These are phyloP conservation scores for Fusarium avenaceum DNA, from an alignment of 2,329 filamentous ascomycete genomes.

Conservation along the genomic window DNA sequence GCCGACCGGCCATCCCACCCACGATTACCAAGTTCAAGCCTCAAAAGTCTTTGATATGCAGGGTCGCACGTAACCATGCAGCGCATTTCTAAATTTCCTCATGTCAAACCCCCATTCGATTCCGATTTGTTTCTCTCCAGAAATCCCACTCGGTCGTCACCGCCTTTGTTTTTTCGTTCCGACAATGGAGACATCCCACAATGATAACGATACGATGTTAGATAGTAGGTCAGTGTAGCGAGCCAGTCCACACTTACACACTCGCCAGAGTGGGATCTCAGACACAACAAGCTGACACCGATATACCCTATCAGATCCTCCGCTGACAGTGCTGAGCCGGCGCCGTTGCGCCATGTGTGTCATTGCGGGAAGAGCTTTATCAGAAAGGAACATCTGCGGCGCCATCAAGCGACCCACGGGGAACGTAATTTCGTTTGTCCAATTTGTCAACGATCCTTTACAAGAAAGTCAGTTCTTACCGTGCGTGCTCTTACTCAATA, in stretches of 20 bases:
- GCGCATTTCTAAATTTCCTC: conserved; percentile 2
- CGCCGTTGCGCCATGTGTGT: conserved; percentile 51
- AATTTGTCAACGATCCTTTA: conserved; percentile 57
- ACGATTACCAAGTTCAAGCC: conserved; percentile 45
- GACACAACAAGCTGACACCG: conserved; percentile 13
- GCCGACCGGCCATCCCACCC: conserved; percentile 37
- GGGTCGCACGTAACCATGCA: conserved; percentile 17
- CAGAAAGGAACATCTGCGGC: conserved; percentile 57
- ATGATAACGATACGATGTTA: conserved; percentile 11
- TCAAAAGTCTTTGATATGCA: conserved; percentile 19
- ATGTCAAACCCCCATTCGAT: conserved; percentile 1
- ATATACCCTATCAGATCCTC: conserved; percentile 26
- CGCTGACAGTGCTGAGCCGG: conserved; percentile 25
- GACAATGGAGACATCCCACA: conserved; percentile 44
- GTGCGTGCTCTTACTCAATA: not conserved
- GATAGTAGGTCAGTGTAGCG: conserved; percentile 10
- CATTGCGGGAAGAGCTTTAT: conserved; percentile 59
- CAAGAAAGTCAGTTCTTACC: conserved; percentile 52
- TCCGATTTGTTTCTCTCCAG: not conserved
- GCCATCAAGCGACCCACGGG: conserved; percentile 57
- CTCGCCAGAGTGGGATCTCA: conserved; percentile 28
- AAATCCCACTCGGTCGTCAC: conserved; percentile 38
- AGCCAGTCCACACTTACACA: not conserved
- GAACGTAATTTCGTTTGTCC: conserved; percentile 53
- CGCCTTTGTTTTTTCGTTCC: conserved; percentile 1